Conservation (phyloP, 2,329 filamentous ascomycete species). For the Tolypocladium album region DNA sequence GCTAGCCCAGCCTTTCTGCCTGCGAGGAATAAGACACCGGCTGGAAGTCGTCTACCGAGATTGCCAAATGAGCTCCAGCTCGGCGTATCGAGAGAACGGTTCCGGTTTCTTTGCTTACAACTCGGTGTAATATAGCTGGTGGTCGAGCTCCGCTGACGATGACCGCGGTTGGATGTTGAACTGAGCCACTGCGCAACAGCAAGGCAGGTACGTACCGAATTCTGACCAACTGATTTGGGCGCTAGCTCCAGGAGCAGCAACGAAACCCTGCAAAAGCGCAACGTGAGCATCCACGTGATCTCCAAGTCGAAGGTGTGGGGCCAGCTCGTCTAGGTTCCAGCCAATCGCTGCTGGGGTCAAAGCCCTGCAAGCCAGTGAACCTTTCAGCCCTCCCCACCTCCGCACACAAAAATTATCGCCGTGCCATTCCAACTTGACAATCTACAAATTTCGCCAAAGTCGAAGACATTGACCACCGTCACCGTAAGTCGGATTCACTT, state of each 20-base stretch:
- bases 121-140: neutral
- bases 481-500: slow-evolving; percentile 31
- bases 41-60: neutral
- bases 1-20: neutral
- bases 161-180: neutral
- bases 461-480: slow-evolving; percentile 34
- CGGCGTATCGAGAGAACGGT: neutral
- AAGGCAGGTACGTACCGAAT: slow-evolving; percentile 4
- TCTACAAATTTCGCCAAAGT: slow-evolving; percentile 30
- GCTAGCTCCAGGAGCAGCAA: neutral
- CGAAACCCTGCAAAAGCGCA: neutral
- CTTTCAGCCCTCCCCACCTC: slow-evolving; percentile 26
- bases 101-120: neutral
- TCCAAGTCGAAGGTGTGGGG: neutral
- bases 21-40: neutral
- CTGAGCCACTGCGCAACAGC: neutral
- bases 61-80: neutral
- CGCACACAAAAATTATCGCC: slow-evolving; percentile 32
- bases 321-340: neutral
- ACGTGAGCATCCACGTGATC: slow-evolving; percentile 5
- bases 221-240: neutral
- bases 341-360: slow-evolving; percentile 25
- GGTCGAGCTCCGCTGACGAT: neutral
- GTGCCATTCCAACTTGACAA: slow-evolving; percentile 25
- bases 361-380: slow-evolving; percentile 23